These are phyloP conservation scores for Pseudofabraea citricarpa DNA, from an alignment of 2,329 filamentous ascomycete genomes.

Conservation along the genomic window DNA sequence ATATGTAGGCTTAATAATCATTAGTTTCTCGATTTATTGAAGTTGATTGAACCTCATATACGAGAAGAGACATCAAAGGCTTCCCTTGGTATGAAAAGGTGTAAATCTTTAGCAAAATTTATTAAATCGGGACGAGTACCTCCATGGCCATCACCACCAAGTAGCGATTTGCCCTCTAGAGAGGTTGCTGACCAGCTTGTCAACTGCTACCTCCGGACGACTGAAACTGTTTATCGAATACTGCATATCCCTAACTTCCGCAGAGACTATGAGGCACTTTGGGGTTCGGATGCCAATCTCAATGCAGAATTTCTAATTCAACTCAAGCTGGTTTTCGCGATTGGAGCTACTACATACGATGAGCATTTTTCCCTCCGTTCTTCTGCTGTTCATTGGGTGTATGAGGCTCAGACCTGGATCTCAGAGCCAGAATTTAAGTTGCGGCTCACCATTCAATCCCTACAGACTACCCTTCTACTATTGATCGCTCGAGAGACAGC, in stretches of 20 bases:
- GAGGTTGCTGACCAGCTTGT: conserved; percentile 42
- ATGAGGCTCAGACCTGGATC: conserved; percentile 51
- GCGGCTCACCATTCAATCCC: conserved; percentile 40
- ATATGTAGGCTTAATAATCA: conserved; percentile 12
- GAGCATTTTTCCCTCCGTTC: conserved; percentile 43
- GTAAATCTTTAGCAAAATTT: conserved; percentile 45
- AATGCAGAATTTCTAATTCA: conserved; percentile 47
- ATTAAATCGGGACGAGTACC: conserved; percentile 48
- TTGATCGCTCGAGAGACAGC: conserved; percentile 36
- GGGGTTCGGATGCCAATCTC: conserved; percentile 29
- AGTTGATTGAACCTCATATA: conserved; percentile 35
- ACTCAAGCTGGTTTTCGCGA: conserved; percentile 52
- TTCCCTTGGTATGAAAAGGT: conserved; percentile 36
- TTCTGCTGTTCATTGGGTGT: conserved; percentile 50
- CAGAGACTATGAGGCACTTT: conserved; percentile 45
- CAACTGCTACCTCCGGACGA: conserved; percentile 42
- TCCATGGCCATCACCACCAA: conserved; percentile 39
- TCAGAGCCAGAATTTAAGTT: conserved; percentile 49
- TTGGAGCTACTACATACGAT: conserved; percentile 48
- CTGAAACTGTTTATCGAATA: conserved; percentile 43
- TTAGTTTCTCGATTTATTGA: conserved; percentile 39
- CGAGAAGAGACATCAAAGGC: conserved; percentile 33
- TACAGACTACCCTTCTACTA: conserved; percentile 44
- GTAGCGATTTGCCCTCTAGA: conserved; percentile 40
- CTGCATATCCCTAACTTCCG: conserved; percentile 47